Evolutionary conservation across 495 filamentous ascomycete species (phyloP), one percentile per base, ranked within the genome.

Genomic region (Glonium stellatum): DNA sequence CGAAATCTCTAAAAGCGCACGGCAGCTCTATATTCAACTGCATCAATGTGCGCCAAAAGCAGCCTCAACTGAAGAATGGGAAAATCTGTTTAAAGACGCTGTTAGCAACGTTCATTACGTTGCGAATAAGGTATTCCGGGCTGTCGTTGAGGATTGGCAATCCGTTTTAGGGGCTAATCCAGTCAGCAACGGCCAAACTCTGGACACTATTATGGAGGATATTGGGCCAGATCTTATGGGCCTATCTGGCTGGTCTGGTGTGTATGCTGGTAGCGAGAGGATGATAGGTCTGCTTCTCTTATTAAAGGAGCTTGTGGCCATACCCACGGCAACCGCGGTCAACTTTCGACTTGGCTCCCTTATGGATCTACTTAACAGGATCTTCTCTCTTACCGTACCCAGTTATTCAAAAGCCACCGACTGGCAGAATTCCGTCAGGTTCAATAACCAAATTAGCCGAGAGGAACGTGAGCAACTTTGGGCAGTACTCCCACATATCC

Each of bases 401-500:
- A 67, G 76, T 13, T 67, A 73, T 12, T 41, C 18, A 1, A 60
- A 53, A n/a, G 22, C 15, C 25, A 60, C 56, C 13, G 58, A 52
- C 31, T 58, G 68, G 62, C 34, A 74, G 71, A 3, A 71, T 71
- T 46, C 36, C 48, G 31, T 66, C 12, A 76, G 79, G 41, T 72
- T 82, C 54, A 90, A 89, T 57, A 75, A 80, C 21, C 83, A 87
- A 66, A 83, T 95, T 61, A 75, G 83, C 37, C 81, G 84, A 50
- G 88, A 90, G 48, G 91, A 96, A 71, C 82, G 85, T 60, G 88
- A 92, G 61, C 78, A 79, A 46, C 75, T 96, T 11, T 89, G 84
- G 78, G 71, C 77, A 23, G 78, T 82, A 35, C 73, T 96, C 5
- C 89, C 90, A 27, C 77, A 80, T 22, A 82, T 96, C 61, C 89